These are phyloP conservation scores for Isabelozyma heimii DNA, from an alignment of 805 yeast species.

Conservation along the genomic window DNA sequence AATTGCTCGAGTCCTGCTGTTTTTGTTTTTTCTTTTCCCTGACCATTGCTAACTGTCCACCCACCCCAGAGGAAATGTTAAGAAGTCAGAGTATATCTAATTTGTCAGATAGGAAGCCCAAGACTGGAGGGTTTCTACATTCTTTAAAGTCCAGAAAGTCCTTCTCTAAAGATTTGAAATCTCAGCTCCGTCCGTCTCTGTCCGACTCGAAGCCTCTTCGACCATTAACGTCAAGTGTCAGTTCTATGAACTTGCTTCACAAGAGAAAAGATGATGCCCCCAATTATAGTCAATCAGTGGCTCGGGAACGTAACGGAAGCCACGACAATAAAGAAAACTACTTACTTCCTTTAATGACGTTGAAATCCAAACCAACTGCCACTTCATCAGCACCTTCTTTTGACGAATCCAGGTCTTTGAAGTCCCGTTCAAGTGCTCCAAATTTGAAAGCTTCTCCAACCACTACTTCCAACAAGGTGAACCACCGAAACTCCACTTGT, in stretches of 20 bases:
- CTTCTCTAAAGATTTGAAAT: conserved; percentile 4
- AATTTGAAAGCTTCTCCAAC: conserved; percentile 10
- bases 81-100: conserved; percentile 25
- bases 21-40: too few relatives aligned
- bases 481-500: conserved; percentile 7
- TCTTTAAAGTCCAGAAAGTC: conserved; percentile 13
- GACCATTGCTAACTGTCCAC: background rate
- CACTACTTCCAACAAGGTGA: background rate
- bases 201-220: conserved; percentile 4
- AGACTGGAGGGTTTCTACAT: conserved; percentile 10
- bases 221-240: conserved; percentile 13
- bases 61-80: conserved; percentile 12
- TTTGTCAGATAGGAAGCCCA: conserved; percentile 16
- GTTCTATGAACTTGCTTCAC: conserved; percentile 5
- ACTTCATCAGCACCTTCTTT: background rate
- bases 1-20: background rate
- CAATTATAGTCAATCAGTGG: conserved; percentile 8
- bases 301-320: conserved; percentile 3
- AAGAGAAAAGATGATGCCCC: conserved; percentile 7
- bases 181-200: background rate
- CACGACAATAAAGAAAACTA: conserved; percentile 12
- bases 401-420: conserved; percentile 6
- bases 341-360: background rate
- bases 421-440: conserved; percentile 20
- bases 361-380: background rate